Evolutionary conservation across 2,329 filamentous ascomycete genomes (phyloP), one percentile per base, ranked within the genome.

Genomic region (Cladophialophora bantiana): DNA sequence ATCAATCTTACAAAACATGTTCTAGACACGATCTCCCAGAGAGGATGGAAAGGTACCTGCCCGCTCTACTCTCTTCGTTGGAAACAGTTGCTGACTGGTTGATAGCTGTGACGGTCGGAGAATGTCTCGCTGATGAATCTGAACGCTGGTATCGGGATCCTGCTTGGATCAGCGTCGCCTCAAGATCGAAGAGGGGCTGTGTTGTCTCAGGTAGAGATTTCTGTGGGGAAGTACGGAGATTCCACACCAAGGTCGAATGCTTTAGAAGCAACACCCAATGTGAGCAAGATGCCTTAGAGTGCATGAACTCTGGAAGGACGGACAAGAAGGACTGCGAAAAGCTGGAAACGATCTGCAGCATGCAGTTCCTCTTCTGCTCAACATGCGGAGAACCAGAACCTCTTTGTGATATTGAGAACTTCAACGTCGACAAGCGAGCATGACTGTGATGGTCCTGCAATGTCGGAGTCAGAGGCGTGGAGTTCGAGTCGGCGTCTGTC

Each of bases 51-150:
- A 67, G 65, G 68, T 68, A 50, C 40, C 63, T 55, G 18, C 15
- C 12, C 12, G 15, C 31, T 54, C 26, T 15, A 4, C 34, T n/a
- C 7, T 55, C 15, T 26, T 35, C 10, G 68, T 42, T 70, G 77
- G 36, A 65, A 66, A 35, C 32, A 36, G 32, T 64, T 36, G 71
- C 72, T 31, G 72, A 75, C 18, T 75, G 75, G 4, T 65, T 55
- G 15, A 74, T 74, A 55, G 75, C 79, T 2, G 77, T 81, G 55
- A 81, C 80, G n/a, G 74, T 82, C 7, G 80, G 79, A 20, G 79
- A 82, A 61, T 82, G 80, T 66, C 73, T 82, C 6, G 73, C 73
- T 12, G 80, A 82, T 45, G 74, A 76, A 2, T 72, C 74, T 4
- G 73, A 77, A 9, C 73, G 77, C 56, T 81, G 80, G 79, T 82